These are phyloP conservation scores for Boechera divaricarpa DNA, from an alignment of 345 rosid species.

Conservation along the genomic window DNA sequence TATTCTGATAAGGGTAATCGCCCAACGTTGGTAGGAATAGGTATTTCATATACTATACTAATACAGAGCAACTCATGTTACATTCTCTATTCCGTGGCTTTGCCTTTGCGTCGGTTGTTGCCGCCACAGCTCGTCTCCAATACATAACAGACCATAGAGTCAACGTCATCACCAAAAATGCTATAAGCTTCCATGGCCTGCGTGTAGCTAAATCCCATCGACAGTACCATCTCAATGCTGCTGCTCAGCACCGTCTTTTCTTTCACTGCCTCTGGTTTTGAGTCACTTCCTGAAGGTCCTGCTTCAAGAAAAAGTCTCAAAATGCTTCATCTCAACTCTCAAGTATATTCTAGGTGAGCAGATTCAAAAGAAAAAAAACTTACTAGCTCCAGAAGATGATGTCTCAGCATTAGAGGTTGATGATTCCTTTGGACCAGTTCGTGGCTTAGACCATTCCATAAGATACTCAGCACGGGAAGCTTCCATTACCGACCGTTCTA, in stretches of 20 bases:
- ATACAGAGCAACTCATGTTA: conserved; percentile 29
- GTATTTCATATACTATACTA: conserved; percentile 18
- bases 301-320: conserved; percentile 24
- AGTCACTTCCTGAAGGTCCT: conserved; percentile 78
- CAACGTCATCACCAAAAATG: conserved; percentile 95
- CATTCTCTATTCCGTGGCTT: conserved; percentile 61
- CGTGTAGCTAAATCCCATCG: conserved; percentile 94
- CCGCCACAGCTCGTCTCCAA: conserved; percentile 76
- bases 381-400: conserved; percentile 95
- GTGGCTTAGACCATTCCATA: conserved; percentile 72
- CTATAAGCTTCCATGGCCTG: conserved; percentile 91
- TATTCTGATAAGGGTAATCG: conserved; percentile 20
- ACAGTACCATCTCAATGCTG: conserved; percentile 71
- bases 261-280: conserved; percentile 42
- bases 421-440: conserved; percentile 66
- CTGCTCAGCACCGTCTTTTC: conserved; percentile 64
- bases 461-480: conserved; percentile 98
- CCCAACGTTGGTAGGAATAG: conserved; percentile 29
- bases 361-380: conserved; percentile 45
- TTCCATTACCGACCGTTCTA: conserved; percentile 93
- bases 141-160: conserved; percentile 90
- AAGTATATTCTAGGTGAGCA: not conserved
- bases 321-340: not conserved
- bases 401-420: conserved; percentile 86
- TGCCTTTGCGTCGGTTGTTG: conserved; percentile 55